A percentile compares a stretch with the other conserved stretches of the same genome.
phyloP scores from a whole-genome alignment of 345 rosid species.

The Angophora floribunda region DNA sequence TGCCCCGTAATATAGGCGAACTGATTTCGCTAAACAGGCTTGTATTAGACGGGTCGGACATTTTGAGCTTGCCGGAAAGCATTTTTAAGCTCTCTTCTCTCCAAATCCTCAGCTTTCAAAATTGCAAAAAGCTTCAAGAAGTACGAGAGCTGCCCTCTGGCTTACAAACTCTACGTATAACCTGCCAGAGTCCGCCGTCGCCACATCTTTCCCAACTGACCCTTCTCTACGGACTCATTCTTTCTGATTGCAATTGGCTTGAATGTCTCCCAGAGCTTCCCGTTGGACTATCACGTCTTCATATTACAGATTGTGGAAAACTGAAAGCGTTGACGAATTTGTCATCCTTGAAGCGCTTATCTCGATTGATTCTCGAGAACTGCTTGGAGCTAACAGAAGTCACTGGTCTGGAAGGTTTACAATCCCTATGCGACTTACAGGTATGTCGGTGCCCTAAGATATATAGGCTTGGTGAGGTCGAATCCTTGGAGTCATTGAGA shows the following conservation, averaged over 20 bases:
- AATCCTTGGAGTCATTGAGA: background rate
- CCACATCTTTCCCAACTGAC: background rate
- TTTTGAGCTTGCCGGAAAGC: background rate
- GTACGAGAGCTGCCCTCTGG: background rate
- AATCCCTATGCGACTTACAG: background rate
- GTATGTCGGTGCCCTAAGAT: background rate
- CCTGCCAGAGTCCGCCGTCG: background rate
- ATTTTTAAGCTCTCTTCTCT: background rate
- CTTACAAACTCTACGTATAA: background rate
- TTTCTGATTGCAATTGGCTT: background rate
- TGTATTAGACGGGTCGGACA: too few species aligned
- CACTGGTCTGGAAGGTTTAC: background rate
- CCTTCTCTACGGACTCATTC: background rate
- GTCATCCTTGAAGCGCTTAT: background rate
- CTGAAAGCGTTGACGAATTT: background rate
- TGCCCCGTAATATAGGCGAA: background rate
- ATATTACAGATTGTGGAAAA: background rate
- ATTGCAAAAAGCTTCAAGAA: background rate
- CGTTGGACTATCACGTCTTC: background rate
- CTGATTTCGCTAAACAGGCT: background rate
- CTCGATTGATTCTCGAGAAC: background rate
- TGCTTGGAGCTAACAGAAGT: background rate
- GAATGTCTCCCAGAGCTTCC: background rate
- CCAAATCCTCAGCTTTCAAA: background rate
- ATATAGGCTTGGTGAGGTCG: background rate